Evolutionary conservation across 306 rosid species (phyloP).

Genomic region (Rosa multiflora): DNA sequence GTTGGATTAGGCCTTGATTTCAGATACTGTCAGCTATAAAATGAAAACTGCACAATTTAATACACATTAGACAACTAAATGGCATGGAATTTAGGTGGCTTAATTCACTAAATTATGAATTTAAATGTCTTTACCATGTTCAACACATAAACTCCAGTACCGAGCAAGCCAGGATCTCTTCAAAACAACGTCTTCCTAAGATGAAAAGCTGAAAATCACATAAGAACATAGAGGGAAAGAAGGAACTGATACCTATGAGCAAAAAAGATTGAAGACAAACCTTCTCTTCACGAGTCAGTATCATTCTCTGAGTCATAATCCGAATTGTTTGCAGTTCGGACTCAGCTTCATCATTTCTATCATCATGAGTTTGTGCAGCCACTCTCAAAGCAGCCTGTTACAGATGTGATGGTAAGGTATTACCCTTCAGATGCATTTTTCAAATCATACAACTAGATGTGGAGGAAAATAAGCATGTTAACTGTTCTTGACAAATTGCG

Average conservation of each 20-base stretch:
- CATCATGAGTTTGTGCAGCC: constrained; percentile 45
- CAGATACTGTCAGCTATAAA: not conserved
- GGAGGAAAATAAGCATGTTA: not conserved
- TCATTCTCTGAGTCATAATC: constrained; percentile 73
- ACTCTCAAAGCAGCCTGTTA: constrained; percentile 75
- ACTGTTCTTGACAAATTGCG: not conserved
- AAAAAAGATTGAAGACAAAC: constrained; percentile 35
- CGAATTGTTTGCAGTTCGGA: constrained; percentile 45
- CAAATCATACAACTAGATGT: not conserved
- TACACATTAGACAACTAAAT: constrained; percentile 1
- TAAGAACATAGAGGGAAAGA: constrained; percentile 20
- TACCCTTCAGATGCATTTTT: not conserved
- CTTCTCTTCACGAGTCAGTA: constrained; percentile 80
- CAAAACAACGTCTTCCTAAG: constrained; percentile 85
- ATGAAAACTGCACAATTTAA: not conserved
- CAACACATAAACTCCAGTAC: constrained; percentile 81
- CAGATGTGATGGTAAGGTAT: not conserved
- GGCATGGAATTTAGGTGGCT: not conserved
- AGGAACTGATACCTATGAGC: constrained; percentile 3
- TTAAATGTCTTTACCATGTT: constrained; percentile 49
- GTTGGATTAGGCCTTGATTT: not conserved
- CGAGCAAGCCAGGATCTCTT: constrained; percentile 99
- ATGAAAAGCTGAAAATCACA: constrained; percentile 35
- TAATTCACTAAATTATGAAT: constrained; percentile 12
- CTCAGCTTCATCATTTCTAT: constrained; percentile 63